Evolutionary conservation across 208 protist genomes (phyloP), one percentile per base, ranked within the genome.

Genomic region (Crithidia expoeki): DNA sequence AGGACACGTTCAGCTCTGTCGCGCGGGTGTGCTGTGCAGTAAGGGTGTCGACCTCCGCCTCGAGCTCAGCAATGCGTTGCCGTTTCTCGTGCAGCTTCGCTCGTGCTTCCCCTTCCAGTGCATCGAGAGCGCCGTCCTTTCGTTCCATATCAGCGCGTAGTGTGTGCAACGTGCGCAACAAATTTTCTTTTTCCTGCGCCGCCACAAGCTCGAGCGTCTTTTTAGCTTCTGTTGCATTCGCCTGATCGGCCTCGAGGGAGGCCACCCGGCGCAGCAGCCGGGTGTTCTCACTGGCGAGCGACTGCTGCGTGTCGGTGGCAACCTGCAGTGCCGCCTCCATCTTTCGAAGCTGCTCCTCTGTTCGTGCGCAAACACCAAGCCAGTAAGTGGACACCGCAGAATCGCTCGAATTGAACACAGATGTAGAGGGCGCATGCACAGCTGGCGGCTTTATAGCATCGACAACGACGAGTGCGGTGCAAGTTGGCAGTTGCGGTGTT

Each of bases 71-170:
- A 40, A 93, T 92, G 52, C 73, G 78, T 38, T 56, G 59, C 6
- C 90, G 79, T 78, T 95, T 95, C 44, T 85, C 83, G 44, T 83
- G 75, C 46, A 95, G 79, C 74, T 95, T 95, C 56, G 65, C 58
- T 21, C 71, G 74, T 23, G 90, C 90, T 74, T 95, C 90, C 40
- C 38, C 73, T 59, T 95, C 90, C 21, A 95, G 57, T 51, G 64
- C 76, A 12, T 81, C 74, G 28, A 89, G 52, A n/a, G 81, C 78
- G 11, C 60, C 59, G 33, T 90, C 83, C 63, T 93, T 92, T 17
- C 79, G 77, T 21, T 69, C 66, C 57, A 95, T 73, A 56, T 89
- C 76, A 9, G 77, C 80, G 14, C 85, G 79, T 30, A 95, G 69
- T 36, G 88, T 93, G 57, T 83, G 86, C 44, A 95, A 57, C 2